These are phyloP conservation scores for Mycena metata DNA, from an alignment of 768 basidiomycete genomes.

Conservation along the genomic window DNA sequence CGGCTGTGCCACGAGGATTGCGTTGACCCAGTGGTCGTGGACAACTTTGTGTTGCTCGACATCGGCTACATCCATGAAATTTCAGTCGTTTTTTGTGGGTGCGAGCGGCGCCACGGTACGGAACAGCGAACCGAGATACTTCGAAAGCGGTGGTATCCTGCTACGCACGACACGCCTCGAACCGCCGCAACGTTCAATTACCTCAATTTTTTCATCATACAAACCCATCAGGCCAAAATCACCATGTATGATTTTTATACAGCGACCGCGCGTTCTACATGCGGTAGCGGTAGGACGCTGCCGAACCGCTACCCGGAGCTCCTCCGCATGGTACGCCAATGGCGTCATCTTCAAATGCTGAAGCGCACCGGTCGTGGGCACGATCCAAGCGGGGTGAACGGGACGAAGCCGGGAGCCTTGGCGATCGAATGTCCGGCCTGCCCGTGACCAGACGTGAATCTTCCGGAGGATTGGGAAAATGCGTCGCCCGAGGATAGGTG, in stretches of 20 bases:
- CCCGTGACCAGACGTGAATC: slow-evolving; percentile 36
- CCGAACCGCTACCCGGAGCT: slow-evolving; percentile 14
- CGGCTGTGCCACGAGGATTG: slow-evolving; percentile 44
- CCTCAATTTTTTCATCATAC: slow-evolving; percentile 48
- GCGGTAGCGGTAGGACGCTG: neutral
- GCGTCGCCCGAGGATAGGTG: neutral
- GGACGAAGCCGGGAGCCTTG: slow-evolving; percentile 26
- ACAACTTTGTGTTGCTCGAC: slow-evolving; percentile 45
- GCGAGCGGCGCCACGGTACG: slow-evolving; percentile 13
- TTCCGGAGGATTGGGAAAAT: slow-evolving; percentile 17
- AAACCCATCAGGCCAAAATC: neutral
- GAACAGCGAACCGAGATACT: slow-evolving; percentile 46
- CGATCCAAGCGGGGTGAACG: neutral
- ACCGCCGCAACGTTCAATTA: slow-evolving; percentile 47
- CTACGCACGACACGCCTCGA: slow-evolving; percentile 43
- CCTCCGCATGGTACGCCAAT: slow-evolving; percentile 17
- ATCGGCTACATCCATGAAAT: slow-evolving; percentile 44
- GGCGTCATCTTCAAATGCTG: slow-evolving; percentile 2
- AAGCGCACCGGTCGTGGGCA: slow-evolving; percentile 15
- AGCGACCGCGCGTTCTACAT: neutral
- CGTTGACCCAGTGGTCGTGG: neutral
- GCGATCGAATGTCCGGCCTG: slow-evolving; percentile 39
- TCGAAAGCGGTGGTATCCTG: slow-evolving; percentile 46
- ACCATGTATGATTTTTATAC: slow-evolving; percentile 16
- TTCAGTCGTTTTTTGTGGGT: slow-evolving; percentile 48